phyloP scores from a whole-genome alignment of 371 early-diverging fungal species.

The Modicella reniformis region DNA sequence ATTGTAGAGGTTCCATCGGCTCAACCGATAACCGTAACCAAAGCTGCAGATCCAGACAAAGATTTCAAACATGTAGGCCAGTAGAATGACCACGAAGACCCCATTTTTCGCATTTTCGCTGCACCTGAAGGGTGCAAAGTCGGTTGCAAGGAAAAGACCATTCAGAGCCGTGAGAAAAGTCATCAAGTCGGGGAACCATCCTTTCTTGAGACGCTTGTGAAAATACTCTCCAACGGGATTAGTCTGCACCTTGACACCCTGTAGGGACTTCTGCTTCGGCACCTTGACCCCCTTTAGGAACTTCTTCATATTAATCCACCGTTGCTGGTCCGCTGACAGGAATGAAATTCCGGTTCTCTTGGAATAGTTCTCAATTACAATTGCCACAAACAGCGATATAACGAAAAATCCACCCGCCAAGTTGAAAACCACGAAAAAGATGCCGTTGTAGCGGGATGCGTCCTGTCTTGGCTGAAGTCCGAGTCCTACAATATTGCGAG shows the following conservation, averaged over 20 bases:
- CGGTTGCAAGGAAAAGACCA: slow-evolving; percentile 66
- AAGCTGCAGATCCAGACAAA: slow-evolving; percentile 62
- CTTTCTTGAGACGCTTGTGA: slow-evolving; percentile 63
- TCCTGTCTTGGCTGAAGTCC: slow-evolving; percentile 60
- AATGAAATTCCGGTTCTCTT: slow-evolving; percentile 72
- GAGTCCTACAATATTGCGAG: slow-evolving; percentile 66
- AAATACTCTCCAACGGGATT: slow-evolving; percentile 59
- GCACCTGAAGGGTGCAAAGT: slow-evolving; percentile 44
- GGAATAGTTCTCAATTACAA: slow-evolving; percentile 75
- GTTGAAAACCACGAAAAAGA: slow-evolving; percentile 75
- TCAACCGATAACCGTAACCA: slow-evolving; percentile 67
- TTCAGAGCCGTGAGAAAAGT: slow-evolving; percentile 62
- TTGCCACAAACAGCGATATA: slow-evolving; percentile 73
- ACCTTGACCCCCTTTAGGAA: slow-evolving; percentile 69
- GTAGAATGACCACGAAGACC: slow-evolving; percentile 59
- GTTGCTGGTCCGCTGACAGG: slow-evolving; percentile 73
- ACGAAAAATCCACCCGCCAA: slow-evolving; percentile 73
- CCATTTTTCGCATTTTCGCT: slow-evolving; percentile 54
- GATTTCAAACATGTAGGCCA: slow-evolving; percentile 65
- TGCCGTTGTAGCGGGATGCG: slow-evolving; percentile 63
- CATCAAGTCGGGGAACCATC: slow-evolving; percentile 62
- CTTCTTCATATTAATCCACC: slow-evolving; percentile 78
- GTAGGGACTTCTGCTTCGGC: slow-evolving; percentile 58
- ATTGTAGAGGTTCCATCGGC: slow-evolving; percentile 74
- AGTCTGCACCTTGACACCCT: slow-evolving; percentile 59